Evolutionary conservation across 176 grass and related monocot genomes (phyloP), one percentile per base, ranked within the genome.

Genomic region (Oryza rufipogon): DNA sequence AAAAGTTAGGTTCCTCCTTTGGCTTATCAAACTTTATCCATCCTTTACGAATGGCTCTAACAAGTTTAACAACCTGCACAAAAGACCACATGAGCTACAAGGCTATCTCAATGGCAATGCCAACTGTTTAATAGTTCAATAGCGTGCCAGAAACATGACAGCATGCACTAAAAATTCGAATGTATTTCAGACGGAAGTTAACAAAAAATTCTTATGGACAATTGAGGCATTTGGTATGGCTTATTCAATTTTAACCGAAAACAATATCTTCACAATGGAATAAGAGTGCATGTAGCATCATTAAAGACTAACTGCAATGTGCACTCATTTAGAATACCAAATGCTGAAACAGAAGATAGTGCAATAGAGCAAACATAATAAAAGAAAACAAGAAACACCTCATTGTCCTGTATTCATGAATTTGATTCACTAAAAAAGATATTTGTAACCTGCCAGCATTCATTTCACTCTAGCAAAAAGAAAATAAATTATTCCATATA

Each of bases 1-100:
- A 92, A 76, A 82, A 68, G 6, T 70, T 79, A 74, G 71, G 41
- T 60, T 96, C 91, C 73, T 92, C 91, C 77, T 96, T 96, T 74
- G 91, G 97, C 91, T 94, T 83, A 73, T 99, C 93, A 87, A 96
- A 88, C 78, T 90, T 99, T 80, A 99, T 94, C 88, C 90, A 88
- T 58, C 96, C 96, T 58, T 95, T 95, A 49, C 96, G 89, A 79
- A 99, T 99, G 56, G 93, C 93, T 92, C 96, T 92, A 44, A 86
- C 81, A 76, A 91, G 89, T 87, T 91, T 88, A 83, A 86, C 79
- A 79, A 88, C 90, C 81, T 88, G 17, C 82, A 68, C 72, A 47
- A 66, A 83, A 80, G 33, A 58, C 68, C 13, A 25, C 49, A 79
- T 83, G 30, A 38, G n/a, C 5, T 74, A 72, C 66, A 82, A 42